Evolutionary conservation across 169 alveolate species (phyloP).

Genomic region (Eimeria brunetti): DNA sequence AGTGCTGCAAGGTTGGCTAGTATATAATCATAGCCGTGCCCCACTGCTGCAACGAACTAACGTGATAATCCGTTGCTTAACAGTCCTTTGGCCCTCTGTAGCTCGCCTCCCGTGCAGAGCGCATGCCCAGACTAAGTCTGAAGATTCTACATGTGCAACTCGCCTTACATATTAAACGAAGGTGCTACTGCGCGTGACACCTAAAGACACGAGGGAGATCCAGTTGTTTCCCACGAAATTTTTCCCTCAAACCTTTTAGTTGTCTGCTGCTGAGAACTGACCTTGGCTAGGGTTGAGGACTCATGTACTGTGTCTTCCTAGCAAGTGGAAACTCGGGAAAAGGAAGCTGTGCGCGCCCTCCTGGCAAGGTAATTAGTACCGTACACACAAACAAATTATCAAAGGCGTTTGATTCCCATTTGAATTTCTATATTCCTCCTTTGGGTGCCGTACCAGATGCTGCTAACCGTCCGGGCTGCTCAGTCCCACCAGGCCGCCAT

Average conservation of each 20-base stretch:
- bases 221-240: neutral
- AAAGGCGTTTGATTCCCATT: neutral
- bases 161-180: neutral
- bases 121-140: neutral
- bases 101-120: too few relatives aligned
- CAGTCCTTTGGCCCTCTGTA: too few relatives aligned
- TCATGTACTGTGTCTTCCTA: neutral
- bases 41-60: too few relatives aligned
- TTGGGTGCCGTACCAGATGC: neutral
- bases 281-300: neutral
- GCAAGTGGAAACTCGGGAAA: neutral
- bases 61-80: too few relatives aligned
- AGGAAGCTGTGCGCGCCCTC: neutral
- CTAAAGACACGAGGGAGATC: neutral
- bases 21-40: too few relatives aligned
- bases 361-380: neutral
- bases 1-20: too few relatives aligned
- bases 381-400: neutral
- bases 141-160: neutral
- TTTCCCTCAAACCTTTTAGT: neutral
- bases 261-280: neutral
- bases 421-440: neutral
- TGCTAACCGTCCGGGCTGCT: slow-evolving; percentile 30
- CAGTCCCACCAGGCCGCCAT: slow-evolving; percentile 76
- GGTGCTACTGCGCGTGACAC: neutral